A percentile compares a stretch with the other conserved stretches of the same genome.
Conservation (phyloP, 2,329 filamentous ascomycete species). For the Aspergillus puulaauensis region DNA sequence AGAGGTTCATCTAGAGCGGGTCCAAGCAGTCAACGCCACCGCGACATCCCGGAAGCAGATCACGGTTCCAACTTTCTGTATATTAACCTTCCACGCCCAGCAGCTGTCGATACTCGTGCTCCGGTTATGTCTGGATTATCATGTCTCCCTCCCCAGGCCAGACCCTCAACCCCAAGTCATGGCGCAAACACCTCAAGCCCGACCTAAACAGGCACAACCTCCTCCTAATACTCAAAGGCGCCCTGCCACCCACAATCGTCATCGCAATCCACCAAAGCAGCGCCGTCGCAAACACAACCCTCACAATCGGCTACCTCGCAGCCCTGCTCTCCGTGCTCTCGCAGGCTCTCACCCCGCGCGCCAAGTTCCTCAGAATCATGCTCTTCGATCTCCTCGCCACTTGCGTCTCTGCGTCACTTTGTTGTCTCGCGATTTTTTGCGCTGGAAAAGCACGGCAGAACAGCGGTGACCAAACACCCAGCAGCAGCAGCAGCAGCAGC, state of each 20-base stretch:
- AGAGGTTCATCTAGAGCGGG: too few relatives aligned
- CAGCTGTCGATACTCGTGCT: too few relatives aligned
- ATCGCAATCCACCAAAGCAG: slow-evolving; percentile 58
- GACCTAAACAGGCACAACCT: slow-evolving; percentile 16
- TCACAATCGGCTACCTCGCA: slow-evolving; percentile 56
- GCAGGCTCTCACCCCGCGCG: slow-evolving; percentile 65
- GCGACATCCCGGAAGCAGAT: too few relatives aligned
- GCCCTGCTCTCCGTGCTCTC: slow-evolving; percentile 65
- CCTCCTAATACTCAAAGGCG: slow-evolving; percentile 50
- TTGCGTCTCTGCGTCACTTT: slow-evolving; percentile 59
- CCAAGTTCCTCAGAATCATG: slow-evolving; percentile 70
- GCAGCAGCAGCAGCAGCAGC: slow-evolving; percentile 18
- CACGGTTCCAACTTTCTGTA: too few relatives aligned
- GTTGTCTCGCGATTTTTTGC: slow-evolving; percentile 64
- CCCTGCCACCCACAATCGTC: slow-evolving; percentile 55
- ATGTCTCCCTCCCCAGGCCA: too few relatives aligned
- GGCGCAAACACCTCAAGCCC: too few relatives aligned
- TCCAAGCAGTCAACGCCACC: too few relatives aligned
- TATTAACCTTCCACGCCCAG: too few relatives aligned
- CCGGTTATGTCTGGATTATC: too few relatives aligned
- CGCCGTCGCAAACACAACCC: slow-evolving; percentile 47
- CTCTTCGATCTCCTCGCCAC: slow-evolving; percentile 57
- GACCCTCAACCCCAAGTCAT: too few relatives aligned
- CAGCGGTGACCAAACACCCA: slow-evolving; percentile 40
- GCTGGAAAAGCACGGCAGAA: slow-evolving; percentile 64